Evolutionary conservation across 2,329 filamentous ascomycete species (phyloP).

Genomic region (Didymosphaeria variabile): DNA sequence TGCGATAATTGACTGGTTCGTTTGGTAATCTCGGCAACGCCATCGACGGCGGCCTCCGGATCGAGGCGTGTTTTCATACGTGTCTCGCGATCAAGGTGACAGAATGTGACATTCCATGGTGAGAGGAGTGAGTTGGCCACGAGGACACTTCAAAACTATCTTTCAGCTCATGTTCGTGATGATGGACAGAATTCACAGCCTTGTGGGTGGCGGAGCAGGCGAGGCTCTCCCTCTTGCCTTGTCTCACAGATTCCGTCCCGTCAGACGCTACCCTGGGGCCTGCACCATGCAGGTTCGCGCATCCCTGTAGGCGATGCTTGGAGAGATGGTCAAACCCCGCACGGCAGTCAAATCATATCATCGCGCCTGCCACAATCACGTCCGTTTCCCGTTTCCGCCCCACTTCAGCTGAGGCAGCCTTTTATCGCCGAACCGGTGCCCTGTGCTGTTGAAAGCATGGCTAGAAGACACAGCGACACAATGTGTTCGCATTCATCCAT

Average conservation of each 20-base stretch:
- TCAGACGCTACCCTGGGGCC: slow-evolving; percentile 3
- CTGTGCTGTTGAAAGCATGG: background rate
- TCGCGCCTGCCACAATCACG: background rate
- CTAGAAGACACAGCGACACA: background rate
- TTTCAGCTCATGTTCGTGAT: background rate
- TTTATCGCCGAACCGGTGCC: background rate
- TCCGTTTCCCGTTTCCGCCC: background rate
- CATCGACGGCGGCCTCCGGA: slow-evolving; percentile 7
- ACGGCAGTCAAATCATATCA: slow-evolving; percentile 8
- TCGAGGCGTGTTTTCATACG: background rate
- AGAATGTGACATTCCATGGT: background rate
- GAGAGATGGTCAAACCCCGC: slow-evolving; percentile 3
- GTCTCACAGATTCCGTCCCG: background rate
- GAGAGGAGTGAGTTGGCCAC: background rate
- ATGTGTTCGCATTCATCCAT: background rate
- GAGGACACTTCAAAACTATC: background rate
- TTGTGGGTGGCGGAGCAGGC: slow-evolving; percentile 8
- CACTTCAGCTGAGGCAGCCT: slow-evolving; percentile 1
- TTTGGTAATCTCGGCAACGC: slow-evolving; percentile 7
- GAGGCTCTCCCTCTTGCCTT: slow-evolving; percentile 2
- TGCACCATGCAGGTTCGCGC: slow-evolving; percentile 1
- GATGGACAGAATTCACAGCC: background rate
- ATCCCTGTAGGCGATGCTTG: slow-evolving; percentile 6
- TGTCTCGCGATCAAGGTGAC: background rate
- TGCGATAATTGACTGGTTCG: slow-evolving; percentile 12